phyloP scores from a whole-genome alignment of 495 filamentous ascomycete genomes.

The Xylaria sp. region DNA sequence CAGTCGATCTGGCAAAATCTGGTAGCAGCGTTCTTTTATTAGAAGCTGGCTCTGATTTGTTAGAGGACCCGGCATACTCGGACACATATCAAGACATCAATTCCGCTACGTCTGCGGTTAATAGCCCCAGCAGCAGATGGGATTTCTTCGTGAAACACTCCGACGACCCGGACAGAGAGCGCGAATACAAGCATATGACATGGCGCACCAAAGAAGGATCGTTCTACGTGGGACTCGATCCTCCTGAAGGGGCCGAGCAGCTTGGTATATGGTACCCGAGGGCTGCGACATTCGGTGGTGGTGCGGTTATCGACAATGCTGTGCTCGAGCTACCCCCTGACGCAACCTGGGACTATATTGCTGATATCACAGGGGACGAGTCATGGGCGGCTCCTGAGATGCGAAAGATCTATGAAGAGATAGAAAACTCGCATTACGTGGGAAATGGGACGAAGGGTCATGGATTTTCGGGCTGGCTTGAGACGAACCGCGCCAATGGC shows the following conservation, averaged over 20 bases:
- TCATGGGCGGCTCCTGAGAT: slow-evolving; percentile 49
- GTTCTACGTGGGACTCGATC: slow-evolving; percentile 48
- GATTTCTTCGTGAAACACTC: slow-evolving; percentile 33
- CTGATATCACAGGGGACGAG: slow-evolving; percentile 45
- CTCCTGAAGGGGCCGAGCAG: slow-evolving; percentile 42
- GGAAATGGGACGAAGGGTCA: slow-evolving; percentile 42
- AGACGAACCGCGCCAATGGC: slow-evolving; percentile 43
- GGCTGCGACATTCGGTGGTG: slow-evolving; percentile 42
- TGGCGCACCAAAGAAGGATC: slow-evolving; percentile 43
- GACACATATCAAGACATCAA: slow-evolving; percentile 28
- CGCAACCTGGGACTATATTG: slow-evolving; percentile 44
- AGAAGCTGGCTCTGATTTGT: slow-evolving; percentile 66
- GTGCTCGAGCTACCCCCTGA: slow-evolving; percentile 37
- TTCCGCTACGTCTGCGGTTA: slow-evolving; percentile 29
- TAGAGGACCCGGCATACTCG: slow-evolving; percentile 37
- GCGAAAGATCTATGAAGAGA: slow-evolving; percentile 44
- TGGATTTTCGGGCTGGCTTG: slow-evolving; percentile 49
- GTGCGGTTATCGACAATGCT: slow-evolving; percentile 41
- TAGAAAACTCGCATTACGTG: slow-evolving; percentile 50
- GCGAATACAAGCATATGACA: slow-evolving; percentile 46
- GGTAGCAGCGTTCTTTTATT: slow-evolving; percentile 62
- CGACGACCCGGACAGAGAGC: slow-evolving; percentile 41
- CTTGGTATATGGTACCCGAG: slow-evolving; percentile 47
- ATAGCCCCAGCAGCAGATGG: slow-evolving; percentile 48
- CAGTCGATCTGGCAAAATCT: slow-evolving; percentile 60